phyloP scores from a whole-genome alignment of 2,329 filamentous ascomycete genomes.

The Emergomyces africanus region DNA sequence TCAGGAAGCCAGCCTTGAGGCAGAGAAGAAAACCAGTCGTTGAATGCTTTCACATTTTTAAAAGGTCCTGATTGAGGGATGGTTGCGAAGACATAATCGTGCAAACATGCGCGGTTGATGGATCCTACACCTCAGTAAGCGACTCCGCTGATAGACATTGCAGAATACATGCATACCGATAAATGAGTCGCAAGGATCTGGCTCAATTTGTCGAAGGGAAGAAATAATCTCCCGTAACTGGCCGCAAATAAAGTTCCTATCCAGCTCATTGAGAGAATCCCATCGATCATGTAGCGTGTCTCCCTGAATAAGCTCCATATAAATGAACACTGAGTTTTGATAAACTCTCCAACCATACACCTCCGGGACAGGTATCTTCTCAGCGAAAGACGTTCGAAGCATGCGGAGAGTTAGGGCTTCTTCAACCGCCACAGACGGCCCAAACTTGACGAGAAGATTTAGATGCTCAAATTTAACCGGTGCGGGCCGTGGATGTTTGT shows the following conservation, averaged over 20 bases:
- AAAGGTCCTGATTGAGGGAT: slow-evolving; percentile 13
- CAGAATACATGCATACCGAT: slow-evolving; percentile 12
- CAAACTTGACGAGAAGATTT: slow-evolving; percentile 17
- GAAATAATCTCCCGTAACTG: slow-evolving; percentile 12
- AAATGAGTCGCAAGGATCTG: slow-evolving; percentile 12
- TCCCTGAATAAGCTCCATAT: slow-evolving; percentile 22
- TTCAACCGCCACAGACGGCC: slow-evolving; percentile 9
- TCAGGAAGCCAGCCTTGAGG: slow-evolving; percentile 11
- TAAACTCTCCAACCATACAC: slow-evolving; percentile 24
- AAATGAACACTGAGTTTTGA: slow-evolving; percentile 17
- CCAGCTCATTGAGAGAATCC: slow-evolving; percentile 9
- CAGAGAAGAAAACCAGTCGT: slow-evolving; percentile 17
- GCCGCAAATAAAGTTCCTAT: slow-evolving; percentile 10
- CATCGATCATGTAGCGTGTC: slow-evolving; percentile 17
- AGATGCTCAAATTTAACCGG: slow-evolving; percentile 12
- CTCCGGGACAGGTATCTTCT: slow-evolving; percentile 23
- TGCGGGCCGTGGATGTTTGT: slow-evolving; percentile 4
- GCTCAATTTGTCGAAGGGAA: slow-evolving; percentile 12
- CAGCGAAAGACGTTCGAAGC: slow-evolving; percentile 10
- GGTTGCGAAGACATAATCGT: slow-evolving; percentile 14
- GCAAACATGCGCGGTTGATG: slow-evolving; percentile 7
- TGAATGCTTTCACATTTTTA: slow-evolving; percentile 15
- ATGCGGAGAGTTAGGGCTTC: slow-evolving; percentile 18
- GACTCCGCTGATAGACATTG: not conserved
- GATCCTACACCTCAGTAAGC: slow-evolving; percentile 10